phyloP scores from a whole-genome alignment of 2,329 filamentous ascomycete genomes.

The Ascochyta clinopodiicola region DNA sequence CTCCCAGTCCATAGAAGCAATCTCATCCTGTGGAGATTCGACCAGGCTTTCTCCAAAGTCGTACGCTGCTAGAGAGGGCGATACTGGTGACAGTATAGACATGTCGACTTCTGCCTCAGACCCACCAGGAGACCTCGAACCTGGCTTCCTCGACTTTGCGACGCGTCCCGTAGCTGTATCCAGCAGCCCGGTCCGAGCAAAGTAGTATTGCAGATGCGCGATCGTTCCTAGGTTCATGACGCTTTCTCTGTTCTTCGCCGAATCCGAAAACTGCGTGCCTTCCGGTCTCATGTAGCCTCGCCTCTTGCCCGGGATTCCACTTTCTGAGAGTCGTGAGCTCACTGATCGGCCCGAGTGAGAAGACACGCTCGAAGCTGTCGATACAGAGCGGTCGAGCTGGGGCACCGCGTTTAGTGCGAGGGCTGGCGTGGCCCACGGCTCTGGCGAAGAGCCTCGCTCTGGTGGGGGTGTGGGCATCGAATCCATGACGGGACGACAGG shows the following conservation, averaged over 20 bases:
- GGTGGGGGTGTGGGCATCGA: slow-evolving; percentile 50
- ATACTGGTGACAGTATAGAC: slow-evolving; percentile 32
- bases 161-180: slow-evolving; percentile 92
- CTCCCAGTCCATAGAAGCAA: slow-evolving; percentile 57
- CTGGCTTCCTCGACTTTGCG: slow-evolving; percentile 69
- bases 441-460: slow-evolving; percentile 61
- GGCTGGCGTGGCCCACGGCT: slow-evolving; percentile 68
- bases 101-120: slow-evolving; percentile 41
- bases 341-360: slow-evolving; percentile 68
- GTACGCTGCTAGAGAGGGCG: slow-evolving; percentile 30
- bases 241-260: slow-evolving; percentile 87
- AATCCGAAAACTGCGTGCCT: slow-evolving; percentile 87
- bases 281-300: slow-evolving; percentile 88
- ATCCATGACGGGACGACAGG: slow-evolving; percentile 36
- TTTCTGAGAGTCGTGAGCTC: slow-evolving; percentile 60
- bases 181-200: slow-evolving; percentile 88
- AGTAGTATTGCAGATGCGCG: slow-evolving; percentile 97
- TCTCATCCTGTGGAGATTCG: slow-evolving; percentile 63
- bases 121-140: slow-evolving; percentile 41
- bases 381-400: slow-evolving; percentile 69
- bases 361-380: slow-evolving; percentile 63
- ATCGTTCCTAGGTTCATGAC: slow-evolving; percentile 97
- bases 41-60: slow-evolving; percentile 50
- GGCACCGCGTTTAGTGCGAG: slow-evolving; percentile 66
- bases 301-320: slow-evolving; percentile 57